These are phyloP conservation scores for Herpotrichia juniperi DNA, from an alignment of 2,329 filamentous ascomycete species.

Conservation along the genomic window DNA sequence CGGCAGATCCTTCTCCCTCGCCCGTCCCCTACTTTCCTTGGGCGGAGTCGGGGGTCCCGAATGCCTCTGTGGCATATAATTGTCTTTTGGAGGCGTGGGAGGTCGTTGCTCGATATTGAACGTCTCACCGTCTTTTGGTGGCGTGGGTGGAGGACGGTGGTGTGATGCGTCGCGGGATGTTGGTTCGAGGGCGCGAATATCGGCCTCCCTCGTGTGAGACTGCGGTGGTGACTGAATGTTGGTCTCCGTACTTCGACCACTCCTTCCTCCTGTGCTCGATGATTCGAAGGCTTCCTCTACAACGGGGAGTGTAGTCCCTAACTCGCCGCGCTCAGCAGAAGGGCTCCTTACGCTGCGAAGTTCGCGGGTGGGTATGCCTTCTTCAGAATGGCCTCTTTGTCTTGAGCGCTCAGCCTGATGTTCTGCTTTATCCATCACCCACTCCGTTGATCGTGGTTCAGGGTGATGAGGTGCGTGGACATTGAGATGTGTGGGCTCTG, in stretches of 20 bases:
- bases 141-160: conserved; percentile 50
- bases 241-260: conserved; percentile 48
- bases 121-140: conserved; percentile 47
- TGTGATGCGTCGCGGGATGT: conserved; percentile 34
- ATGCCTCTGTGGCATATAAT: conserved; percentile 26
- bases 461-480: conserved; percentile 38
- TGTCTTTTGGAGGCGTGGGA: conserved; percentile 47
- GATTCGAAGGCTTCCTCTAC: conserved; percentile 90
- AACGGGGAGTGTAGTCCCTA: conserved; percentile 72
- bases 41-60: conserved; percentile 48
- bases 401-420: conserved; percentile 65
- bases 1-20: conserved; percentile 43
- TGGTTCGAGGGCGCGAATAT: conserved; percentile 17
- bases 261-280: conserved; percentile 67
- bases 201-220: conserved; percentile 24
- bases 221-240: conserved; percentile 23
- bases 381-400: conserved; percentile 52
- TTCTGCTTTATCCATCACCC: conserved; percentile 66
- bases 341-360: conserved; percentile 64
- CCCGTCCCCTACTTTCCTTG: conserved; percentile 41
- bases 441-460: conserved; percentile 52
- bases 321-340: conserved; percentile 61
- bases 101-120: conserved; percentile 34
- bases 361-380: conserved; percentile 67
- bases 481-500: conserved; percentile 47